phyloP scores from a whole-genome alignment of 2,329 filamentous ascomycete species.

The Verruconis gallopava region DNA sequence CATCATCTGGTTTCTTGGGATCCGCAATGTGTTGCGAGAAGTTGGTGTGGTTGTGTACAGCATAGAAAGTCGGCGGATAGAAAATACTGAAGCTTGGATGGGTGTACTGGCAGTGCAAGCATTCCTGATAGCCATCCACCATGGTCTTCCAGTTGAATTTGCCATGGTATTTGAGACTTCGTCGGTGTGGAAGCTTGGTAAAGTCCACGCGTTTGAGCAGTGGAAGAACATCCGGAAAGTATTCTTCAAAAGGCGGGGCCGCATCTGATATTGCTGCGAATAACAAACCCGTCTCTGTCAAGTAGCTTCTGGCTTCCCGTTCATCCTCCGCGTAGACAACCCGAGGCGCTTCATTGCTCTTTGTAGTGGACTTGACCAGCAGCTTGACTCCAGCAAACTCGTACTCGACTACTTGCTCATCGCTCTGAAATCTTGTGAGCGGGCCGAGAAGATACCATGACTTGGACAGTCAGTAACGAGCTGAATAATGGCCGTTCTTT shows the following conservation, averaged over 20 bases:
- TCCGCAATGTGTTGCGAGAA: slow-evolving; percentile 45
- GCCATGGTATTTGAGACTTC: slow-evolving; percentile 42
- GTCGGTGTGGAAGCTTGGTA: slow-evolving; percentile 38
- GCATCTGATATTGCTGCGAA: slow-evolving; percentile 39
- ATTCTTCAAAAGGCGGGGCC: slow-evolving; percentile 38
- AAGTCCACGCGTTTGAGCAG: slow-evolving; percentile 40
- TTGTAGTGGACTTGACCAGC: slow-evolving; percentile 22
- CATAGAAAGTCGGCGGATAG: slow-evolving; percentile 44
- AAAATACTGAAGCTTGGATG: slow-evolving; percentile 42
- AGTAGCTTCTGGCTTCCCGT: slow-evolving; percentile 22
- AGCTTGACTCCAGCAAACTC: slow-evolving; percentile 37
- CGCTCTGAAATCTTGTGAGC: slow-evolving; percentile 34
- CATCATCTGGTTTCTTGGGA: slow-evolving; percentile 39
- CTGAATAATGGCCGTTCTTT: background rate
- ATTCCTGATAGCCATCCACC: slow-evolving; percentile 47
- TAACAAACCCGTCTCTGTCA: slow-evolving; percentile 40
- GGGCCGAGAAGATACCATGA: slow-evolving; percentile 42
- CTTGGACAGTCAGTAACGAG: slow-evolving; percentile 17
- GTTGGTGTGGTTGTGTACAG: slow-evolving; percentile 40
- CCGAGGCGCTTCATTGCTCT: slow-evolving; percentile 23
- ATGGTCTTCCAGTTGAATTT: slow-evolving; percentile 49
- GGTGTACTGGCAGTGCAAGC: slow-evolving; percentile 45
- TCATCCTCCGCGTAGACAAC: slow-evolving; percentile 24
- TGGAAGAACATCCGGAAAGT: slow-evolving; percentile 39
- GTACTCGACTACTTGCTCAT: slow-evolving; percentile 30